Evolutionary conservation across 2,329 filamentous ascomycete species (phyloP).

Genomic region (Byssochlamys sp.): DNA sequence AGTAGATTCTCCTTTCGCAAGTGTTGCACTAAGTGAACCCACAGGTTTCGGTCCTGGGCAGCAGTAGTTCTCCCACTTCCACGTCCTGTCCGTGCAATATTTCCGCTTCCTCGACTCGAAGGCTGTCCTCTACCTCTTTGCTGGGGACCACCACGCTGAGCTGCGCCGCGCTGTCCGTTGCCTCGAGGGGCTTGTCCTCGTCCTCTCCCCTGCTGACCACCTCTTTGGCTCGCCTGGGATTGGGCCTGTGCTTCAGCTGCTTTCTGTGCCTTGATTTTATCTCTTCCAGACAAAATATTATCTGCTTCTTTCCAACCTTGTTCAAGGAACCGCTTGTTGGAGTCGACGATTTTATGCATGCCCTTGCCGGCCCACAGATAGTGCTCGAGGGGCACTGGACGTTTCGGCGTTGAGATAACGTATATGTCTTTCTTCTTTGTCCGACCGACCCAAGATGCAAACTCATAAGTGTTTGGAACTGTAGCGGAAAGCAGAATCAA

Average conservation of each 20-base stretch:
- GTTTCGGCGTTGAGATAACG: conserved; percentile 92
- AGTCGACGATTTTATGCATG: conserved; percentile 88
- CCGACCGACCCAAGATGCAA: conserved; percentile 93
- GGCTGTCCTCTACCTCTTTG: conserved; percentile 50
- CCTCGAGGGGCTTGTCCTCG: conserved; percentile 42
- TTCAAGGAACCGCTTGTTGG: conserved; percentile 83
- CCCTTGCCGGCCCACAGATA: conserved; percentile 91
- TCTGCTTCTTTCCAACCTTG: conserved; percentile 93
- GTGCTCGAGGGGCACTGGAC: conserved; percentile 88
- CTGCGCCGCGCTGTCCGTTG: conserved; percentile 35
- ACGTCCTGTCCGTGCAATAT: conserved; percentile 80
- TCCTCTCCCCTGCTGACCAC: conserved; percentile 45
- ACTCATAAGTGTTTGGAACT: conserved; percentile 93
- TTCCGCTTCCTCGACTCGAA: conserved; percentile 56
- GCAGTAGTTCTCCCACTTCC: conserved; percentile 78
- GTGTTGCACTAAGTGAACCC: conserved; percentile 90
- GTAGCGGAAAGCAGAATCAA: conserved; percentile 91
- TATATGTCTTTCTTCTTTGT: conserved; percentile 99
- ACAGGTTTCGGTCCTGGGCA: conserved; percentile 89
- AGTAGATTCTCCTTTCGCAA: conserved; percentile 77
- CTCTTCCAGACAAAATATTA: conserved; percentile 66
- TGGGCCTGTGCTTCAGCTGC: conserved; percentile 43
- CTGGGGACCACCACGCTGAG: conserved; percentile 39
- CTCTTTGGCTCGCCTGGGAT: conserved; percentile 44
- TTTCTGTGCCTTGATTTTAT: conserved; percentile 58